phyloP scores from a whole-genome alignment of 2,329 filamentous ascomycete genomes.

The Cryphonectria radicalis region DNA sequence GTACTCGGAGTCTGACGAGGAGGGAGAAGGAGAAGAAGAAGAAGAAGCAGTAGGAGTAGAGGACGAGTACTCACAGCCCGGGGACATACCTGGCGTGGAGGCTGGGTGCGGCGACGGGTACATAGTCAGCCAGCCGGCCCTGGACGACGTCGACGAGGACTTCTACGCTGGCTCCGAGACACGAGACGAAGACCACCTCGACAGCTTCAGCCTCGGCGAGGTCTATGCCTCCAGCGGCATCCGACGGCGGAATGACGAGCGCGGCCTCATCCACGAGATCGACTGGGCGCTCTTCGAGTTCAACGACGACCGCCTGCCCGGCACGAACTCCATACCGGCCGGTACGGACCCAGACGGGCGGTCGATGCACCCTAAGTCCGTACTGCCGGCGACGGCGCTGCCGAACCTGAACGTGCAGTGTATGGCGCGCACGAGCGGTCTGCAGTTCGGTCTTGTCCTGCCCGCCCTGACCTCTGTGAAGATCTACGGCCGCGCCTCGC shows the following conservation, averaged over 20 bases:
- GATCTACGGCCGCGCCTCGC: constrained; percentile 80
- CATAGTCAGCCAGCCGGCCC: constrained; percentile 86
- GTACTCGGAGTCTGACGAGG: constrained; percentile 48
- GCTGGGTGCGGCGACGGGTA: constrained; percentile 77
- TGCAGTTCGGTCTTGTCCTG: constrained; percentile 78
- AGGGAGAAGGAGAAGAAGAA: constrained; percentile 39
- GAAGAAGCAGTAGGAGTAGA: no score
- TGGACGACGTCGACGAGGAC: constrained; percentile 81
- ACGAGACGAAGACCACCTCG: constrained; percentile 80
- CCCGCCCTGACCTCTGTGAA: constrained; percentile 82
- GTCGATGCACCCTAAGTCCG: constrained; percentile 58
- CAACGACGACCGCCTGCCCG: constrained; percentile 69
- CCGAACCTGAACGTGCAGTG: constrained; percentile 83
- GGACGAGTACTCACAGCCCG: constrained; percentile 61
- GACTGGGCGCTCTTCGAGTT: constrained; percentile 95
- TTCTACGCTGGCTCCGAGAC: constrained; percentile 77
- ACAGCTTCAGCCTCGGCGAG: constrained; percentile 79
- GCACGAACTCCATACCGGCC: constrained; percentile 69
- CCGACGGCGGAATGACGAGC: constrained; percentile 69
- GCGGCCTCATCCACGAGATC: constrained; percentile 83
- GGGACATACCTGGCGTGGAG: constrained; percentile 79
- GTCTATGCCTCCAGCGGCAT: constrained; percentile 91
- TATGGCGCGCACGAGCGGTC: constrained; percentile 82
- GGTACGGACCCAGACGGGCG: constrained; percentile 32
- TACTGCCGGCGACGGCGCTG: constrained; percentile 64